Percentiles rank a stretch among this genome's conserved stretches.
Evolutionary conservation across 805 yeast species (phyloP).

Genomic region (Debaryomyces castellii): DNA sequence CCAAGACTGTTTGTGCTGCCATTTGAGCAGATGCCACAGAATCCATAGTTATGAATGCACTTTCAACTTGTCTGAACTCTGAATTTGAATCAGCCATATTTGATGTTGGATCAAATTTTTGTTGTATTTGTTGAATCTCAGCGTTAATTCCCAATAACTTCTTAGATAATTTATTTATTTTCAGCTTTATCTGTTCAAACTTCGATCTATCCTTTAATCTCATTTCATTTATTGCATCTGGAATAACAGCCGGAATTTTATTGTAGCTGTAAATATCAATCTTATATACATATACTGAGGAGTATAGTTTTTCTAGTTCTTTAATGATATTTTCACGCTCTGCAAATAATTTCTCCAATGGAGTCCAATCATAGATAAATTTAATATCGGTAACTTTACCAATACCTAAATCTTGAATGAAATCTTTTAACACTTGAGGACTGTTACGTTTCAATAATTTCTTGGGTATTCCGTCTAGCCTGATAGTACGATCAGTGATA

Average conservation of each 20-base stretch:
- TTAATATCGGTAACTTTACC: conserved; percentile 54
- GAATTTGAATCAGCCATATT: conserved; percentile 28
- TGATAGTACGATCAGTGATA: conserved; percentile 58
- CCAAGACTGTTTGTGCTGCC: conserved; percentile 48
- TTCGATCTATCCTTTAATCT: background rate
- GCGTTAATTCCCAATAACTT: conserved; percentile 37
- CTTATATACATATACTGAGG: conserved; percentile 41
- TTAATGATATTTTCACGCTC: conserved; percentile 29
- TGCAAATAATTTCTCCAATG: conserved; percentile 38
- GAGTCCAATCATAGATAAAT: conserved; percentile 46
- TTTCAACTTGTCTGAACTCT: conserved; percentile 38
- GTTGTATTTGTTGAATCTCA: conserved; percentile 33
- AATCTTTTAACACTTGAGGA: conserved; percentile 43
- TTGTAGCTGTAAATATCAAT: conserved; percentile 36
- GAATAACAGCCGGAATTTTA: conserved; percentile 33
- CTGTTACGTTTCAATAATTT: conserved; percentile 34
- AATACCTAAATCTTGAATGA: conserved; percentile 54
- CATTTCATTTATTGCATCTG: conserved; percentile 10
- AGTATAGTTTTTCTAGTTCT: conserved; percentile 41
- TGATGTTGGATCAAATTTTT: conserved; percentile 26
- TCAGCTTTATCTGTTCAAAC: conserved; percentile 21
- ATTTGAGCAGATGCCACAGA: conserved; percentile 49
- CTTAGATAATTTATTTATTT: conserved; percentile 32
- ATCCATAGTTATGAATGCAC: conserved; percentile 51
- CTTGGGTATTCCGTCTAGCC: conserved; percentile 54